A percentile compares a stretch with the other conserved stretches of the same genome.
phyloP scores from a whole-genome alignment of 768 basidiomycete species.

The Leccinum rimulosum region DNA sequence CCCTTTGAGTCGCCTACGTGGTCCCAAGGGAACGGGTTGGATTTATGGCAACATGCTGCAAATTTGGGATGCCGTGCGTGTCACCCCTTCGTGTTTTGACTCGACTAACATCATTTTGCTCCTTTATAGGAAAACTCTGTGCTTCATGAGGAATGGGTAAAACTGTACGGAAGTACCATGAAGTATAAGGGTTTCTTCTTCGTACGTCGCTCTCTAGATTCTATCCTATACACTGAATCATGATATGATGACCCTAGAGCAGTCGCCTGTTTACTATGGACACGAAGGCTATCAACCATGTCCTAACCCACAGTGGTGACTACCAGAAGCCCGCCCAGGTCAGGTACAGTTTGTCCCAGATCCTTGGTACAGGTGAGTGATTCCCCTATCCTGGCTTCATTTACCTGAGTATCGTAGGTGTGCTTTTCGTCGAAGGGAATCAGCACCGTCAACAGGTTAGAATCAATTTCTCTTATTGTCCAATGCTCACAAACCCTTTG shows the following conservation, averaged over 20 bases:
- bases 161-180: conserved; percentile 11
- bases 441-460: conserved; percentile 38
- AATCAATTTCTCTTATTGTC: not conserved
- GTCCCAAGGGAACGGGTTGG: conserved; percentile 42
- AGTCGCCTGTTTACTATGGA: conserved; percentile 2
- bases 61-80: conserved; percentile 41
- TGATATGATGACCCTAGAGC: not conserved
- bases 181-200: conserved; percentile 11
- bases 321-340: conserved; percentile 2
- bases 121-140: conserved; percentile 3
- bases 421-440: conserved; percentile 12
- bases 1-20: conserved; percentile 43
- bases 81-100: not conserved
- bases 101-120: not conserved
- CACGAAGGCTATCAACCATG: conserved; percentile 3
- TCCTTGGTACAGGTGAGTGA: not conserved
- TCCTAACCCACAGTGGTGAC: conserved; percentile 1
- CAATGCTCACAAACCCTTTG: not conserved
- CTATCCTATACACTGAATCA: not conserved
- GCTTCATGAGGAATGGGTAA: conserved; percentile 17
- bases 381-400: not conserved
- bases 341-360: conserved; percentile 1
- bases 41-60: conserved; percentile 50
- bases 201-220: not conserved
- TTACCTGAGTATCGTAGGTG: not conserved